phyloP scores from a whole-genome alignment of 345 rosid species.

The Hypericum perforatum region DNA sequence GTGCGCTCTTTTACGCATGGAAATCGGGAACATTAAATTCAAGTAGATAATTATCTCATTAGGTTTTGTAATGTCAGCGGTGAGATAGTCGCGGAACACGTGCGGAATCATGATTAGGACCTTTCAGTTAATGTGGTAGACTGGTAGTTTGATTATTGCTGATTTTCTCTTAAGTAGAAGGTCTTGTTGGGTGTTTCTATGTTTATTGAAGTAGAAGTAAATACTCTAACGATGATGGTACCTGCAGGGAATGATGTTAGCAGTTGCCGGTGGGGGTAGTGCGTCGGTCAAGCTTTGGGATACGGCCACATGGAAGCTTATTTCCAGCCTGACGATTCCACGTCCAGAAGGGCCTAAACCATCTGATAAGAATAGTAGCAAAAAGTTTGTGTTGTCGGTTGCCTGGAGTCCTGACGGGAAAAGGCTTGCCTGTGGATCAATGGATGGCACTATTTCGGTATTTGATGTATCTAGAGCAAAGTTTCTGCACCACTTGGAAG shows the following conservation, averaged over 20 bases:
- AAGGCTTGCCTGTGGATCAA: slow-evolving; percentile 79
- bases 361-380: slow-evolving; percentile 70
- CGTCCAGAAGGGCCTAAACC: slow-evolving; percentile 78
- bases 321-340: slow-evolving; percentile 59
- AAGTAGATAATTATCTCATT: too few species aligned
- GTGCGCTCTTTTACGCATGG: too few species aligned
- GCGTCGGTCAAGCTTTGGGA: slow-evolving; percentile 95
- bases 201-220: background rate
- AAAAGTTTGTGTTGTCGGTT: slow-evolving; percentile 82
- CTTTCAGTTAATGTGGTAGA: background rate
- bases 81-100: too few species aligned
- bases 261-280: slow-evolving; percentile 98
- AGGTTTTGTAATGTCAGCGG: too few species aligned
- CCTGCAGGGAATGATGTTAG: slow-evolving; percentile 76
- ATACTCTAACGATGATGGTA: slow-evolving; percentile 11
- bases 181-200: background rate
- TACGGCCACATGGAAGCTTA: slow-evolving; percentile 80
- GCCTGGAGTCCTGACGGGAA: slow-evolving; percentile 89
- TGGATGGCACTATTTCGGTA: slow-evolving; percentile 84
- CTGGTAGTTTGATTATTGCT: background rate
- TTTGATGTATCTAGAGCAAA: slow-evolving; percentile 75
- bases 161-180: too few species aligned
- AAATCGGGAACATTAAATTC: too few species aligned
- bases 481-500: slow-evolving; percentile 81
- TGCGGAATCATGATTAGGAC: too few species aligned